These are phyloP conservation scores for cucumber (Cucumis sativus) DNA, from an alignment of 306 rosid species.

Conservation along the genomic window DNA sequence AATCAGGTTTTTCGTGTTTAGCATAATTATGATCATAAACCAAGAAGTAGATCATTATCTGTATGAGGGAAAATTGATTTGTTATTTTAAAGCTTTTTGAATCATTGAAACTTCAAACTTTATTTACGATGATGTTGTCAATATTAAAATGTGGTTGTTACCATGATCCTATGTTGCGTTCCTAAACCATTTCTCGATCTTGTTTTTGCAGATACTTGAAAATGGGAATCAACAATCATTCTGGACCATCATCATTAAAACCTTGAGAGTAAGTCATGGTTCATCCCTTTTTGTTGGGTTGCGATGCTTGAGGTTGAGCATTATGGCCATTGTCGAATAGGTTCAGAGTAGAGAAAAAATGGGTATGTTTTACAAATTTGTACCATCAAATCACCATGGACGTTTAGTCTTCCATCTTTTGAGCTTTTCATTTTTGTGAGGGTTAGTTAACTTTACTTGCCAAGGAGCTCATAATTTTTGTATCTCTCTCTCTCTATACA, in stretches of 20 bases:
- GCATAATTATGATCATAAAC: background rate
- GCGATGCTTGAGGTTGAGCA: background rate
- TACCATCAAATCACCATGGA: background rate
- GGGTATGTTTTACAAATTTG: background rate
- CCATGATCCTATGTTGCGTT: background rate
- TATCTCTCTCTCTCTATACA: background rate
- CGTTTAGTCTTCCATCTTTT: background rate
- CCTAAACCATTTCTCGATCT: background rate
- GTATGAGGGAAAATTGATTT: background rate
- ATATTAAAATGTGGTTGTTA: background rate
- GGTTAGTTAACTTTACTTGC: background rate
- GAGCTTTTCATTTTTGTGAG: background rate
- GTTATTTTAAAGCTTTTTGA: background rate
- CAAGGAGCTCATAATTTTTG: background rate
- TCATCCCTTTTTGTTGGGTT: slow-evolving; percentile 4
- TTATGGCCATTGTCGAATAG: background rate
- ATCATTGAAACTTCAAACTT: background rate
- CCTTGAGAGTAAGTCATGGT: background rate
- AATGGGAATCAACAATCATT: background rate
- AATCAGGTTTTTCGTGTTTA: background rate
- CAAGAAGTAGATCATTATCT: background rate
- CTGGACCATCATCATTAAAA: background rate
- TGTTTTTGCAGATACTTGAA: background rate
- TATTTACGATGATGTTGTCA: background rate
- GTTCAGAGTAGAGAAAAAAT: background rate